Evolutionary conservation across 306 rosid species (phyloP).

Genomic region (Quercus variabilis): DNA sequence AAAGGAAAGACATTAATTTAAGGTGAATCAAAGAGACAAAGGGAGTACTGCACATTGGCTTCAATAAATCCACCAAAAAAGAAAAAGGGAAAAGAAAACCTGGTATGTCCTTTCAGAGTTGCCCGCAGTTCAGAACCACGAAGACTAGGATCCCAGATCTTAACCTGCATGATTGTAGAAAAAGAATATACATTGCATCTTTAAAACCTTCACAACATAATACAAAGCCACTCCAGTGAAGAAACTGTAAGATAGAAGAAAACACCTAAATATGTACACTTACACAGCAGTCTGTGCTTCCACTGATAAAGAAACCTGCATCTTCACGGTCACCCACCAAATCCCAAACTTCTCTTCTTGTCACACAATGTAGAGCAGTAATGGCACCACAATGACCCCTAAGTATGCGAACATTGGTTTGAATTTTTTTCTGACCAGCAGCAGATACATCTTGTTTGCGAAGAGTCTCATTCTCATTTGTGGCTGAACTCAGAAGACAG

Average conservation of each 20-base stretch:
- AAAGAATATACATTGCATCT: constrained; percentile 15
- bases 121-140: constrained; percentile 98
- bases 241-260: constrained; percentile 17
- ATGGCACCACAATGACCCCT: constrained; percentile 94
- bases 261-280: constrained; percentile 26
- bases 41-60: background rate
- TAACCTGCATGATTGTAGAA: constrained; percentile 60
- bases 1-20: constrained; percentile 16
- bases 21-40: background rate
- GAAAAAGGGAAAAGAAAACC: constrained; percentile 42
- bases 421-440: constrained; percentile 88
- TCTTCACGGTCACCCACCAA: constrained; percentile 99
- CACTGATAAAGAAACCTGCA: constrained; percentile 97
- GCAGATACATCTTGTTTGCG: constrained; percentile 66
- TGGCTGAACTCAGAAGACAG: constrained; percentile 30
- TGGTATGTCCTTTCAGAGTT: constrained; percentile 85
- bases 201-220: constrained; percentile 12
- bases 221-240: constrained; percentile 3
- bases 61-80: background rate
- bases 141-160: constrained; percentile 97
- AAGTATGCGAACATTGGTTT: constrained; percentile 85
- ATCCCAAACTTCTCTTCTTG: constrained; percentile 99
- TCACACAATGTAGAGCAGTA: constrained; percentile 95
- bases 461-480: constrained; percentile 70
- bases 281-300: constrained; percentile 94